Evolutionary conservation across 2,329 filamentous ascomycete species (phyloP).

Genomic region (Penicillium fuscoglaucum): DNA sequence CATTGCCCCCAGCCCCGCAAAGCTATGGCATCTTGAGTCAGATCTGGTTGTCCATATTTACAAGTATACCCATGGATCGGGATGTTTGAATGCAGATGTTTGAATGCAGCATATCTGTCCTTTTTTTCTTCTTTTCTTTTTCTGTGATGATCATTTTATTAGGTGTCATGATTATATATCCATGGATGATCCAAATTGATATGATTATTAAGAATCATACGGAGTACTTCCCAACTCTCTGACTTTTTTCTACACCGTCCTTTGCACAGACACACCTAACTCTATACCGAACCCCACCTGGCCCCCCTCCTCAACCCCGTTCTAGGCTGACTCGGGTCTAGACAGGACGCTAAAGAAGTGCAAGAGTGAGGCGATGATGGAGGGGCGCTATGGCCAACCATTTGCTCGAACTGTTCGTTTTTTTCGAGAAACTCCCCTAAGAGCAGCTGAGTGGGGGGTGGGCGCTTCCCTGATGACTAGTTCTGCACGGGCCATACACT

Average conservation of each 20-base stretch:
- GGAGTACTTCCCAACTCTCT: no score
- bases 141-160: not conserved
- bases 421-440: conserved; percentile 5
- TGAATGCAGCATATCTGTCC: conserved; percentile 1
- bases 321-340: conserved; percentile 9
- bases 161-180: not conserved
- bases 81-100: not conserved
- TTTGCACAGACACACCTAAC: conserved; percentile 2
- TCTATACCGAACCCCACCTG: not conserved
- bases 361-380: conserved; percentile 15
- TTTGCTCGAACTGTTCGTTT: conserved; percentile 9
- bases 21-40: not conserved
- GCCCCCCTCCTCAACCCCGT: not conserved
- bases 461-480: conserved; percentile 9
- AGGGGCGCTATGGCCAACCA: conserved; percentile 14
- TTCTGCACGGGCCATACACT: conserved; percentile 12
- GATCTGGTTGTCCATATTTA: not conserved
- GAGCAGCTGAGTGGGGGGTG: not conserved
- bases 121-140: not conserved
- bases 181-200: not conserved
- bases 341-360: not conserved
- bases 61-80: not conserved
- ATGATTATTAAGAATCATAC: not conserved
- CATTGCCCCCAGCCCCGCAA: conserved; percentile 4
- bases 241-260: conserved; percentile 6